Conservation (phyloP, 2,329 filamentous ascomycete species). For the Beauveria medogensis region DNA sequence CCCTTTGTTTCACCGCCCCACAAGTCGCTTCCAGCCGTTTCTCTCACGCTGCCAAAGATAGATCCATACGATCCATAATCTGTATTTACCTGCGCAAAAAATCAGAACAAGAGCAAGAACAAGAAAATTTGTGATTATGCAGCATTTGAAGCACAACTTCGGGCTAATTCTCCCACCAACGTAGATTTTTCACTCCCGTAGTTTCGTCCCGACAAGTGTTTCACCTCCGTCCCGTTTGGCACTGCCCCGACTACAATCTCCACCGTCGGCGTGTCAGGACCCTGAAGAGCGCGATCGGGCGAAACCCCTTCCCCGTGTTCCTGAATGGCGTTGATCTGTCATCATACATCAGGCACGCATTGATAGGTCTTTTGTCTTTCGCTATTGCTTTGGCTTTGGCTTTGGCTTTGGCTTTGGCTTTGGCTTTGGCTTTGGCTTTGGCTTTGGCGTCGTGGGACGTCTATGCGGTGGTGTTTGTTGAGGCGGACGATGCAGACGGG, state of each 20-base stretch:
- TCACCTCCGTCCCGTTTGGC: constrained; percentile 2
- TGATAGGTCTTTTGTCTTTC: no score
- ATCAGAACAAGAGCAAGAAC: neutral
- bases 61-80: no score
- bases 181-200: neutral
- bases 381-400: no score
- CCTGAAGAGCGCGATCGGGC: neutral
- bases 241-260: neutral
- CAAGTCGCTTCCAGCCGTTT: no score
- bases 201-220: neutral
- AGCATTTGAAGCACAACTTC: no score
- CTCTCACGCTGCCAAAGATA: no score
- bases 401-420: no score
- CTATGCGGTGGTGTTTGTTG: no score
- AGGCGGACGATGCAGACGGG: no score
- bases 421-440: no score
- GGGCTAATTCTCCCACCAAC: no score
- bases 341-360: neutral
- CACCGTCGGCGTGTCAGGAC: neutral
- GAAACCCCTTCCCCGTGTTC: neutral
- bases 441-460: no score
- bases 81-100: neutral
- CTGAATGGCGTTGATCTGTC: neutral
- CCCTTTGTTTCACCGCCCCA: neutral
- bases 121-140: neutral